phyloP scores from a whole-genome alignment of 169 alveolate genomes.

The Theileria parva region DNA sequence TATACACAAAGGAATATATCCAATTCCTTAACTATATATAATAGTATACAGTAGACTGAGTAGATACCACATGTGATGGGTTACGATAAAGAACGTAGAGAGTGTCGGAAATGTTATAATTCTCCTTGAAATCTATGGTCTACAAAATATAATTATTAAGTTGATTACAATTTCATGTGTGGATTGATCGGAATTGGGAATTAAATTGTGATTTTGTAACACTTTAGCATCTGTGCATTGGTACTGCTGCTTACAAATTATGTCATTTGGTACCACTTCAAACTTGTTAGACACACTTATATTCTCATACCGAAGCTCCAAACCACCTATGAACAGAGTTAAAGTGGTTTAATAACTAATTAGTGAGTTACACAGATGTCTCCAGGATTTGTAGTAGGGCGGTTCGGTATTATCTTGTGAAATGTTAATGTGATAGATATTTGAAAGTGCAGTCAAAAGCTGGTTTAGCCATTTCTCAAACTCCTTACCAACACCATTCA shows the following conservation, averaged over 20 bases:
- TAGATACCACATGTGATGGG: conserved; percentile 41
- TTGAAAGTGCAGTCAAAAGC: conserved; percentile 49
- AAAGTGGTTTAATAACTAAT: too few relatives aligned
- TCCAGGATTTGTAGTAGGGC: conserved; percentile 39
- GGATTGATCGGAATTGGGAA: conserved; percentile 60
- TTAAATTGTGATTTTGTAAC: conserved; percentile 30
- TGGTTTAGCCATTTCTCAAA: conserved; percentile 70
- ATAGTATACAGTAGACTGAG: too few relatives aligned
- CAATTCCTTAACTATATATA: not conserved
- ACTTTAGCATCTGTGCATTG: conserved; percentile 35
- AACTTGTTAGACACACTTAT: not conserved
- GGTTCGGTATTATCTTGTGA: not conserved
- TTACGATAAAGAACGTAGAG: conserved; percentile 67
- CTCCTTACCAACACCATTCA: conserved; percentile 69
- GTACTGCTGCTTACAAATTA: conserved; percentile 45
- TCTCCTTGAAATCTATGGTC: conserved; percentile 14
- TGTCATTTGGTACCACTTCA: conserved; percentile 5
- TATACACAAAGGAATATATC: too few relatives aligned
- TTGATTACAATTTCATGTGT: conserved; percentile 44
- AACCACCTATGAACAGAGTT: conserved; percentile 7
- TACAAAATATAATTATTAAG: conserved; percentile 41
- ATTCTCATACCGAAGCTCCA: conserved; percentile 39
- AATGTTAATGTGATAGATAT: not conserved
- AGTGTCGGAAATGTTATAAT: conserved; percentile 75
- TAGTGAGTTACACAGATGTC: conserved; percentile 34